phyloP scores from a whole-genome alignment of 768 basidiomycete species.

The Dioszegia crocea region DNA sequence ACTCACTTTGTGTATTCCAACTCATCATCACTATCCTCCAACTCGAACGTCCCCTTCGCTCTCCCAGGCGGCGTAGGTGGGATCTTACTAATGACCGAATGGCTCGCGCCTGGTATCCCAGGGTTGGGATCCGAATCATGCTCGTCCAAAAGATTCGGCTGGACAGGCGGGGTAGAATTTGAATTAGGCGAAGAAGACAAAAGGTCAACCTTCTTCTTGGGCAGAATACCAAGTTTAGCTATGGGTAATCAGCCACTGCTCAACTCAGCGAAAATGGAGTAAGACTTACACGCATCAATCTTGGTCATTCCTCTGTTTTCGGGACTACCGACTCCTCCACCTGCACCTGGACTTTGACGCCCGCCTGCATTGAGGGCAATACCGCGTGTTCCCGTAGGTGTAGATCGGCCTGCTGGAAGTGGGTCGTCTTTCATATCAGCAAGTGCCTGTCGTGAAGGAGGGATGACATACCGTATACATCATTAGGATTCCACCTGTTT shows the following conservation, averaged over 20 bases:
- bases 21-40: constrained; percentile 47
- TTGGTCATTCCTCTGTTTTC: constrained; percentile 28
- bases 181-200: constrained; percentile 37
- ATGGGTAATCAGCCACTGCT: neutral
- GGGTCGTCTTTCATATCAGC: constrained; percentile 32
- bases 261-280: neutral
- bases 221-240: constrained; percentile 50
- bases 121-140: constrained; percentile 32
- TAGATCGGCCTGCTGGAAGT: constrained; percentile 16
- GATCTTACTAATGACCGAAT: constrained; percentile 28
- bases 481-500: constrained; percentile 43
- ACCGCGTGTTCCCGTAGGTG: constrained; percentile 3
- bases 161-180: neutral
- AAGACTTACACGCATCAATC: constrained; percentile 42
- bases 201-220: constrained; percentile 46
- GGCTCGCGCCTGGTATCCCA: constrained; percentile 14
- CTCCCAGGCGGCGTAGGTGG: constrained; percentile 39
- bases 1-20: constrained; percentile 48
- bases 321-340: constrained; percentile 25
- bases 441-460: neutral
- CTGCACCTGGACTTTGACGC: constrained; percentile 18
- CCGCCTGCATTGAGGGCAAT: constrained; percentile 9
- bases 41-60: constrained; percentile 11
- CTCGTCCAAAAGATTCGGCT: constrained; percentile 7
- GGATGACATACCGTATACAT: constrained; percentile 37